Evolutionary conservation across 2,329 filamentous ascomycete species (phyloP).

Genomic region (Xylariaceae sp.): DNA sequence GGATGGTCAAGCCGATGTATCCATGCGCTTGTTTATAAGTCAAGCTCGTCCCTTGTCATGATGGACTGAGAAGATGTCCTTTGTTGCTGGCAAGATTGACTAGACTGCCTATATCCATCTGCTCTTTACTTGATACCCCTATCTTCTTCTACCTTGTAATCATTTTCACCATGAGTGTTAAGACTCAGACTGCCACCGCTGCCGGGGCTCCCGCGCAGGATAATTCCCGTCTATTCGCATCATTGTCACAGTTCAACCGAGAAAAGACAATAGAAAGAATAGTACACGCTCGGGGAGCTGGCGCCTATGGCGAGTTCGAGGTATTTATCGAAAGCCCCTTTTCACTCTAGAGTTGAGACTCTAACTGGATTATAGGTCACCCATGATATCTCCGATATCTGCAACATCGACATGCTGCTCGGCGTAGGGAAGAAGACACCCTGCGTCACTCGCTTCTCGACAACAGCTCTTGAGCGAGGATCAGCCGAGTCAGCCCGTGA

Average conservation of each 20-base stretch:
- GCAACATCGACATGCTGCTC: constrained; percentile 41
- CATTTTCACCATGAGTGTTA: not conserved
- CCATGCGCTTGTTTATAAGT: not conserved
- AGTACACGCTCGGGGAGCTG: constrained; percentile 17
- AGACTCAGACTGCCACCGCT: not conserved
- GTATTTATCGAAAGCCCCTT: constrained; percentile 12
- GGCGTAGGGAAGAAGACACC: constrained; percentile 64
- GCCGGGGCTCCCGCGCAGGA: not conserved
- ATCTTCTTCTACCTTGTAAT: not conserved
- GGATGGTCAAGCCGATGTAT: not conserved
- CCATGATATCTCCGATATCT: constrained; percentile 45
- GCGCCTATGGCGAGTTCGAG: constrained; percentile 32
- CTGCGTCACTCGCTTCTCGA: constrained; percentile 63
- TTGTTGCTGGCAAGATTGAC: not conserved
- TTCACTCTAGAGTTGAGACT: too few relatives aligned
- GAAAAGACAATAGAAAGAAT: constrained; percentile 21
- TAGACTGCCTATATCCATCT: not conserved
- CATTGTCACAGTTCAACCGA: constrained; percentile 24
- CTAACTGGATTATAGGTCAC: constrained; percentile 16
- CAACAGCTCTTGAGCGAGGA: constrained; percentile 67
- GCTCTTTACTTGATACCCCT: not conserved
- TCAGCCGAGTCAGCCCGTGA: constrained; percentile 43
- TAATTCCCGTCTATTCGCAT: constrained; percentile 20
- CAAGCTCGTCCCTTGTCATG: not conserved
- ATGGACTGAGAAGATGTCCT: not conserved